phyloP scores from a whole-genome alignment of 78 protist genomes.

The Planoprotostelium fungivorum region DNA sequence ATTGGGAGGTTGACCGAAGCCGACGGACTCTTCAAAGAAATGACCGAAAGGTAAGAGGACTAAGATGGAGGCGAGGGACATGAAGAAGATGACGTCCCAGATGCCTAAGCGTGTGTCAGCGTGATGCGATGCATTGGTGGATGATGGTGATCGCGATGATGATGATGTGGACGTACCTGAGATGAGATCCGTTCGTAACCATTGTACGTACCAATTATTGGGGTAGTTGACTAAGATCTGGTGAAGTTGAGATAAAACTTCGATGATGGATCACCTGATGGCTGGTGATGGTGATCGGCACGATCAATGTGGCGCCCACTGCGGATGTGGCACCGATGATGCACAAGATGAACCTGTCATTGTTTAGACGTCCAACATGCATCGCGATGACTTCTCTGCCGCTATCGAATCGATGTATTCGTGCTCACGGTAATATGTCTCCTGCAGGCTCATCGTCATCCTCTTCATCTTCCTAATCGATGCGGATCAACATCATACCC shows the following conservation, averaged over 20 bases:
- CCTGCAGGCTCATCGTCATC: neutral
- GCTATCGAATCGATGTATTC: neutral
- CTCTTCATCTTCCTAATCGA: neutral
- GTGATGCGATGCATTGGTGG: neutral
- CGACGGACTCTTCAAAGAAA: neutral
- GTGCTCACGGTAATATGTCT: neutral
- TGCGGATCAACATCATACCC: neutral
- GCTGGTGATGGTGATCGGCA: neutral
- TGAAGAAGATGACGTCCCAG: neutral
- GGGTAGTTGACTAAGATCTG: neutral
- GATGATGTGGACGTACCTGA: neutral
- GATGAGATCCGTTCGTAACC: neutral
- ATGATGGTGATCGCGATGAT: neutral
- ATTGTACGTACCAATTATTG: neutral
- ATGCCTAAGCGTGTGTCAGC: neutral
- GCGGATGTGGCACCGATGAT: neutral
- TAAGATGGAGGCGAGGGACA: neutral
- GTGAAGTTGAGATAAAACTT: neutral
- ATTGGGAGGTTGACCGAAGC: neutral
- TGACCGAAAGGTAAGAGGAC: neutral
- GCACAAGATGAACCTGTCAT: neutral
- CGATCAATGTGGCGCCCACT: neutral
- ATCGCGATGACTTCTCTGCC: neutral
- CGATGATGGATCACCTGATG: slow-evolving; percentile 2
- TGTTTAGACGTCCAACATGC: too few relatives aligned